Base-by-base conservation (phyloP, 352 stramenopile species). In the Saprolegnia diclina region DNA sequence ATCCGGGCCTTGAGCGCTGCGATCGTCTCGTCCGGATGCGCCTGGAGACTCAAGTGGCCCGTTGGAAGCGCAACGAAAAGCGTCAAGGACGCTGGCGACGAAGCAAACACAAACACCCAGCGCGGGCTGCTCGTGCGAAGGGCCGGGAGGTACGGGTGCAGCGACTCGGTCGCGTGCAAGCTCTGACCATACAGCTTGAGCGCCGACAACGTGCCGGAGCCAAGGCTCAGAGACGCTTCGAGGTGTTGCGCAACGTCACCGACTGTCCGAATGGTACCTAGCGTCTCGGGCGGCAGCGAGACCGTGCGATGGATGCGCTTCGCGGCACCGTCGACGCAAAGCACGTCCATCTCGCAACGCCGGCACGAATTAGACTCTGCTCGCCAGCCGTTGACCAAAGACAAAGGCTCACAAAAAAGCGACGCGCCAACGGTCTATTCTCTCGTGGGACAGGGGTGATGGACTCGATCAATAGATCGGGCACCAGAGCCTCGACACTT, bases 111-210 rank as follows among this genome's bases (percentile, higher is more conserved):
- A 37, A 56, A 53, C n/a, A 66, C 59, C 32, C 32, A 66, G 18
- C 59, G 59, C 14, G 59, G 59, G 16, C 18, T 54, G 42, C 26
- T 40, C 21, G 59, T 66, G 45, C 59, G 59, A 9, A 66, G 26
- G 35, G 40, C n/a, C 18, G 59, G 59, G 19, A 56, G 24, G 45
- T 66, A 66, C 40, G 59, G 5, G 1, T 18, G 13, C 13, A 66
- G 32, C 18, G 38, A 4, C 13, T 53, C 22, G 13, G 21, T 16
- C 14, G 11, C 32, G 11, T 32, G 22, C n/a, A 66, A n/a, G 11
- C 9, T 7, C 19, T 66, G 59, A 11, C 59, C 59, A 26, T 54
- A 53, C 32, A 66, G 18, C 59, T 66, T 66, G 24, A 66, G 29
- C 46, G 56, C 38, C 56, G 22, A 48, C 38, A 6, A 64, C 9